Evolutionary conservation across 2,329 filamentous ascomycete genomes (phyloP), one percentile per base, ranked within the genome.

Genomic region (Clonostachys solani): DNA sequence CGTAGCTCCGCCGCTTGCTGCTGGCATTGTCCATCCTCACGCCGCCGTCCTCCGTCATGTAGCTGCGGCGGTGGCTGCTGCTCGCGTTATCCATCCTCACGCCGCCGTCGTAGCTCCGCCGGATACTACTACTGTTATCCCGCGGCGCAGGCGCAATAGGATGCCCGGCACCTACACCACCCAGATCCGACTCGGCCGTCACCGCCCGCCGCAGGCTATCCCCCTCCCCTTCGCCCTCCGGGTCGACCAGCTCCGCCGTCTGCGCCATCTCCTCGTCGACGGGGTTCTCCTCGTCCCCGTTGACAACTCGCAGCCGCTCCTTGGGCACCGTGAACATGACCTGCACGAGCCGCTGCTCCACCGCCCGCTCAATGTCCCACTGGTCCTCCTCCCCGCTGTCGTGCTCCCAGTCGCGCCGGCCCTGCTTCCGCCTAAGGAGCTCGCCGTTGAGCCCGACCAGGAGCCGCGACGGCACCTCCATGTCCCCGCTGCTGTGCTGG

Each of bases 261-360:
- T 64, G 65, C 33, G 65, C 40, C 19, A 23, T 34, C 23, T 44
- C 57, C 59, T 46, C 45, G 37, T 40, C 42, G 18, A 16, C 18
- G n/a, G n/a, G 34, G 18, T 60, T 59, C n/a, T 56, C 53, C n/a
- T 63, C 62, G 35, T 86, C 86, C 44, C 81, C 85, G 63, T 97
- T 97, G 17, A 96, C 92, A n/a, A 97, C 91, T 23, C 92, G 74
- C 52, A 97, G 68, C 56, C 83, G 82, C 65, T 92, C 87, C 63
- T 86, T 90, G 3, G 94, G 92, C 50, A 96, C 90, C 1, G 92
- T 96, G 65, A 96, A 97, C 81, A 95, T 94, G 60, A 90, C 80
- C 64, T 92, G 87, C 50, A 92, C 87, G 9, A 88, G 73, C 18
- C 86, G 70, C 49, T 79, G 79, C 67, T 89, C 84, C 2, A 86